phyloP scores from a whole-genome alignment of 2,329 filamentous ascomycete species.

The Colletotrichum sp. region DNA sequence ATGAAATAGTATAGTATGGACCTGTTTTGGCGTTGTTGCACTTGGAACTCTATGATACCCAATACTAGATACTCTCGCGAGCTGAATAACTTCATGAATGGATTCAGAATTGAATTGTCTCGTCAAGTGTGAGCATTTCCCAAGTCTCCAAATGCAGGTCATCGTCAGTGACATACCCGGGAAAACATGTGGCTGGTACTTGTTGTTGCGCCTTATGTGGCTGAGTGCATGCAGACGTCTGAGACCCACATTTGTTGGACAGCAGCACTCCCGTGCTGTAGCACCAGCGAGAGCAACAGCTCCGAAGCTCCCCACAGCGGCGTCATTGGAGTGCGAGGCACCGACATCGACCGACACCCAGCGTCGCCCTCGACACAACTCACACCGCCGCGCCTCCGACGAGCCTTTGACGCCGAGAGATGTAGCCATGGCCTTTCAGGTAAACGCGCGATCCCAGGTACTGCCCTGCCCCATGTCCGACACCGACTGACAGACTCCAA shows the following conservation, averaged over 20 bases:
- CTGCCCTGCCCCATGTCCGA: not conserved
- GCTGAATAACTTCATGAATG: accelerated
- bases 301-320: conserved; percentile 25
- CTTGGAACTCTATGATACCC: not conserved
- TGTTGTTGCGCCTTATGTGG: not conserved
- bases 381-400: not conserved
- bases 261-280: not conserved
- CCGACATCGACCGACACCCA: conserved; percentile 13
- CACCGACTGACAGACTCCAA: conserved; percentile 2
- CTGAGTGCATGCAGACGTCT: not conserved
- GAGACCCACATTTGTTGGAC: not conserved
- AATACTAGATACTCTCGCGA: not conserved
- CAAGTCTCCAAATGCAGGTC: not conserved
- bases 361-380: not conserved
- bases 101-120: not conserved
- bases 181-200: not conserved
- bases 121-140: not conserved
- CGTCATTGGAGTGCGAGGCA: conserved; percentile 29
- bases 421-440: conserved; percentile 26
- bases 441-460: not conserved
- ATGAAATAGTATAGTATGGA: not conserved
- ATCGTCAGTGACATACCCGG: not conserved
- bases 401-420: not conserved
- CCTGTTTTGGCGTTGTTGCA: not conserved
- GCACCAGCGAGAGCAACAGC: conserved; percentile 7